A percentile compares a stretch with the other conserved stretches of the same genome.
Conservation (phyloP, 78 protist genomes). For the Pigoraptor vietnamica region DNA sequence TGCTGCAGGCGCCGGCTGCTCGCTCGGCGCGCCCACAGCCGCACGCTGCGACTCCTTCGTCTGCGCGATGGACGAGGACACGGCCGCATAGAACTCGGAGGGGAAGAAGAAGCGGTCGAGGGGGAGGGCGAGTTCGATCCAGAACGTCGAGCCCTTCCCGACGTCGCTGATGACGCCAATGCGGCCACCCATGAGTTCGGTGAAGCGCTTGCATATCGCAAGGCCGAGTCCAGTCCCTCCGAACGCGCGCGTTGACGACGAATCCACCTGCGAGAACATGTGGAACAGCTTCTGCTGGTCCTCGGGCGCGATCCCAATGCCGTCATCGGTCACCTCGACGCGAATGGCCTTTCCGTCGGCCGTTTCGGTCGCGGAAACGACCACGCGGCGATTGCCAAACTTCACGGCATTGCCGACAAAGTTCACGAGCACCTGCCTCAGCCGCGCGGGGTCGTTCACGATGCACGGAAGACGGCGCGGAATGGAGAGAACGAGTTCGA, state of each 20-base stretch:
- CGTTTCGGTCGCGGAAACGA: neutral
- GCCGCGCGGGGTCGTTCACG: neutral
- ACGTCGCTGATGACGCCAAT: conserved; percentile 20
- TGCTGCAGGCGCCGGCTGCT: too few relatives aligned
- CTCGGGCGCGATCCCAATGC: neutral
- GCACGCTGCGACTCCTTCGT: neutral
- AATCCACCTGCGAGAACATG: conserved; percentile 68
- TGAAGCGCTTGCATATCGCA: conserved; percentile 40
- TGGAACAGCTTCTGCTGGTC: conserved; percentile 8
- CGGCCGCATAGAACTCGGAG: neutral
- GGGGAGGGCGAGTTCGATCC: neutral
- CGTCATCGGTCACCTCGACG: neutral
- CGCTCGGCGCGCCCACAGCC: neutral
- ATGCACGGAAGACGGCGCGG: neutral
- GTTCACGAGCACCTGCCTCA: neutral
- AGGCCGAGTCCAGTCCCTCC: conserved; percentile 82
- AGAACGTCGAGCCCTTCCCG: neutral
- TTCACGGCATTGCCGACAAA: neutral
- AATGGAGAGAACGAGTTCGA: neutral
- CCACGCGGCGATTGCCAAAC: neutral
- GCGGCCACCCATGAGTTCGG: conserved; percentile 57
- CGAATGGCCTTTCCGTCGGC: neutral
- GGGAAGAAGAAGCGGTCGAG: neutral
- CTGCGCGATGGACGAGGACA: neutral
- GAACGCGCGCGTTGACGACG: conserved; percentile 58